Evolutionary conservation across 805 yeast species (phyloP).

Genomic region (Jamesozyma hellenica): DNA sequence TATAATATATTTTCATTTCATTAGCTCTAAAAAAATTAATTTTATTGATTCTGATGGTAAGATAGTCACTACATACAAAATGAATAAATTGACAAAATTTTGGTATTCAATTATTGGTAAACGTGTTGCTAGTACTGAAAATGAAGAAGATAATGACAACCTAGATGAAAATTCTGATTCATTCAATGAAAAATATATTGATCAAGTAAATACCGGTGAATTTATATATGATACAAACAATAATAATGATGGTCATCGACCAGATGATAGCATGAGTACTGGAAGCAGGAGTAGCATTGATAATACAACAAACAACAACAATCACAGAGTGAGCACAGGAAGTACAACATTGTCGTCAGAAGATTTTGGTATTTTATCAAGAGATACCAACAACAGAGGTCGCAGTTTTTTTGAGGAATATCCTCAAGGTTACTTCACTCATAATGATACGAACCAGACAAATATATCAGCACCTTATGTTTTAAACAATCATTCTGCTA

Average conservation of each 20-base stretch:
- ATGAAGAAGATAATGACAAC: background rate
- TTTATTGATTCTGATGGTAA: slow-evolving; percentile 31
- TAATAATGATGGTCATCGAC: background rate
- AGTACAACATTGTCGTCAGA: no score
- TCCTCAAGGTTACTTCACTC: no score
- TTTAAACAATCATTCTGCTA: no score
- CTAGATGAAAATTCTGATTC: slow-evolving; percentile 1
- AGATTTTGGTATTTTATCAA: no score
- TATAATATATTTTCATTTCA: slow-evolving; percentile 23
- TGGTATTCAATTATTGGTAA: slow-evolving; percentile 26
- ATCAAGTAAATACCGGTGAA: background rate
- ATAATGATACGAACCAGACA: no score
- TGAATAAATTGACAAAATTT: slow-evolving; percentile 24
- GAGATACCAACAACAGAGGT: no score
- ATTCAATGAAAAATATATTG: slow-evolving; percentile 1
- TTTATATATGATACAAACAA: background rate
- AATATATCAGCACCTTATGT: no score
- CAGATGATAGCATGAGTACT: no score
- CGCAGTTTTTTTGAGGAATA: no score
- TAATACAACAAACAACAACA: no score
- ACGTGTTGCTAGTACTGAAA: background rate
- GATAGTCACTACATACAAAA: slow-evolving; percentile 28
- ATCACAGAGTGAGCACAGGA: background rate
- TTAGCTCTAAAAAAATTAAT: slow-evolving; percentile 24
- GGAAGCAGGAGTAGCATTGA: no score